Percentiles rank a stretch among this genome's conserved stretches.
phyloP scores from a whole-genome alignment of 495 filamentous ascomycete genomes.

The Cercophora scortea region DNA sequence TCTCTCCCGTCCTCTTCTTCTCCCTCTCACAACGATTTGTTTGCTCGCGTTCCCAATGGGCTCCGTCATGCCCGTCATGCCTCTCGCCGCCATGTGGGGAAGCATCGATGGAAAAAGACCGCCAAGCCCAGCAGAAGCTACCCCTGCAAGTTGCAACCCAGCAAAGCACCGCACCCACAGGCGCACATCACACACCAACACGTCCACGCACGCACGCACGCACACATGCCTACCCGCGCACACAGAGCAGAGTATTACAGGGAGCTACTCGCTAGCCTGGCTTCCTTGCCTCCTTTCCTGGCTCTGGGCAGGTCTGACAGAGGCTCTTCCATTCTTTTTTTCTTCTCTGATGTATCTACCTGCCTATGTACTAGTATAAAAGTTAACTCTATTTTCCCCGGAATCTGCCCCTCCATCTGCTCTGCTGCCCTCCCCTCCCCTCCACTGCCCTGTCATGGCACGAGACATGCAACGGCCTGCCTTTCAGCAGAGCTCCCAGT shows the following conservation, averaged over 20 bases:
- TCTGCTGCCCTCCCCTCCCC: not conserved
- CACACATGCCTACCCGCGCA: conserved; percentile 3
- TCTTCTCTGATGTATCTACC: conserved; percentile 16
- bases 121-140: conserved; percentile 1
- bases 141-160: not conserved
- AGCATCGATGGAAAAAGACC: not conserved
- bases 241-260: conserved; percentile 13
- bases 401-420: conserved; percentile 31
- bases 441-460: conserved; percentile 22
- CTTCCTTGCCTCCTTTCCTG: conserved; percentile 11
- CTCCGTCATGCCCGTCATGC: conserved; percentile 13
- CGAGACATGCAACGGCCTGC: conserved; percentile 36
- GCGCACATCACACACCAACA: not conserved
- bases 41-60: not conserved
- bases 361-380: conserved; percentile 27
- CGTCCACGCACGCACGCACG: not conserved
- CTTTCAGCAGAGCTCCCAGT: conserved; percentile 29
- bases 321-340: conserved; percentile 14
- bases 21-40: conserved; percentile 1
- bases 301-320: conserved; percentile 11
- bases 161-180: conserved; percentile 8
- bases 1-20: conserved; percentile 1
- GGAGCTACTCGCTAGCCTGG: conserved; percentile 18
- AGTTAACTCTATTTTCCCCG: conserved; percentile 32
- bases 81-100: conserved; percentile 17